Conservation (phyloP, 225 moss, liverwort and hornwort genomes). For the Takakia lepidozioides region DNA sequence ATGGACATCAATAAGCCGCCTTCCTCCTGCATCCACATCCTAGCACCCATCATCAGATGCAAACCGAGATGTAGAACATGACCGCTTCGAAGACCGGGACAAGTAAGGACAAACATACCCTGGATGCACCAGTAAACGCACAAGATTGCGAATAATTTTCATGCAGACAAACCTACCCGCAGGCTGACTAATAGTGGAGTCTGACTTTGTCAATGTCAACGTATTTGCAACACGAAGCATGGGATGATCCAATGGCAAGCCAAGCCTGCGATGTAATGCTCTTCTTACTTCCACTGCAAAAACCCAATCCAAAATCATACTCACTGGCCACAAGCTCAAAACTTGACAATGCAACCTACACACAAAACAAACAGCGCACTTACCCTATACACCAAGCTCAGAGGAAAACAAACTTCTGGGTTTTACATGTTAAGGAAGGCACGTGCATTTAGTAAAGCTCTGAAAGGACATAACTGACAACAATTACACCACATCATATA, state of each 20-base stretch:
- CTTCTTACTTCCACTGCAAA: slow-evolving; percentile 66
- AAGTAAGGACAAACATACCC: no score
- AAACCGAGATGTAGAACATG: slow-evolving; percentile 2
- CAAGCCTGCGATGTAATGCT: slow-evolving; percentile 58
- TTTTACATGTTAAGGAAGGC: no score
- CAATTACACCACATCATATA: no score
- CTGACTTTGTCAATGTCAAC: slow-evolving; percentile 29
- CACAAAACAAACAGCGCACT: no score
- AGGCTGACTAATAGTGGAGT: slow-evolving; percentile 18
- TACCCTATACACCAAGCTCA: no score
- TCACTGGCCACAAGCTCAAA: background rate
- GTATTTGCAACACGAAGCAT: slow-evolving; percentile 79
- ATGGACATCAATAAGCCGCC: slow-evolving; percentile 73
- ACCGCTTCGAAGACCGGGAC: no score
- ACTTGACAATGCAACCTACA: background rate
- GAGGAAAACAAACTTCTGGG: background rate
- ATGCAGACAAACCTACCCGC: slow-evolving; percentile 22
- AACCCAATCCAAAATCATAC: slow-evolving; percentile 1
- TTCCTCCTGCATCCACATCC: slow-evolving; percentile 41
- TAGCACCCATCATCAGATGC: background rate
- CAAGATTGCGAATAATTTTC: no score
- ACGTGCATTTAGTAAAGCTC: no score
- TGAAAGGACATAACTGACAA: no score
- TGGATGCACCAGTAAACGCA: no score
- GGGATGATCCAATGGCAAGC: slow-evolving; percentile 71